Percentiles rank a stretch among this genome's conserved stretches.
Conservation (phyloP, 2,329 filamentous ascomycete genomes). For the Colletotrichum euphorbiae region DNA sequence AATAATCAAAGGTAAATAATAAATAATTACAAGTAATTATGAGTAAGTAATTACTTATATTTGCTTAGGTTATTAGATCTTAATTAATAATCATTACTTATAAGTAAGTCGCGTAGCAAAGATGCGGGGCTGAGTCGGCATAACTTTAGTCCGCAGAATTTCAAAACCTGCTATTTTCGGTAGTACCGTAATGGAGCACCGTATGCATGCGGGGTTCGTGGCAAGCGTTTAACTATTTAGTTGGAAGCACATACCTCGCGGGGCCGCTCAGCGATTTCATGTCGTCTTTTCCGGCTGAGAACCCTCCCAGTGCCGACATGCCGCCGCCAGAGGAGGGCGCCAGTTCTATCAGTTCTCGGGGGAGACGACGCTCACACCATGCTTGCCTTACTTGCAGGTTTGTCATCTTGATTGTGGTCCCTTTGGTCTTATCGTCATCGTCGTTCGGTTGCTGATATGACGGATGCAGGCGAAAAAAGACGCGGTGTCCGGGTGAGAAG, state of each 20-base stretch:
- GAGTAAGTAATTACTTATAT: too few relatives aligned
- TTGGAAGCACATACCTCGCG: constrained; percentile 24
- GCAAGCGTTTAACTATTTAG: constrained; percentile 27
- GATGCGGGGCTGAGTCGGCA: too few relatives aligned
- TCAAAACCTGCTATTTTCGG: too few relatives aligned
- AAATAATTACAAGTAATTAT: too few relatives aligned
- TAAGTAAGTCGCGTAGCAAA: too few relatives aligned
- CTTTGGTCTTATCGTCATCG: background rate
- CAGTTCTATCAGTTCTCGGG: constrained; percentile 44
- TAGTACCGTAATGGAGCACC: too few relatives aligned
- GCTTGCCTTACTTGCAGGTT: constrained; percentile 62
- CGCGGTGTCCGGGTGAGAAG: constrained; percentile 63
- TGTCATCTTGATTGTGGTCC: constrained; percentile 34
- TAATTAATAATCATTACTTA: too few relatives aligned
- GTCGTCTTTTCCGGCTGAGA: constrained; percentile 31
- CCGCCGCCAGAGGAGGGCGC: constrained; percentile 47
- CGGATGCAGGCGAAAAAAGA: constrained; percentile 58
- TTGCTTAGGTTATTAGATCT: too few relatives aligned
- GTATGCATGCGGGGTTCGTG: constrained; percentile 28
- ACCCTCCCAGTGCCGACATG: constrained; percentile 43
- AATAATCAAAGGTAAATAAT: too few relatives aligned
- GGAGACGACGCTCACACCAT: constrained; percentile 54
- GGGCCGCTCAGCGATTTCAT: constrained; percentile 12
- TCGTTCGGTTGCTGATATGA: background rate
- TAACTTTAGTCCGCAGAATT: too few relatives aligned